These are phyloP conservation scores for Cunninghamia lanceolata DNA, from an alignment of 75 land plant genomes.

Conservation along the genomic window DNA sequence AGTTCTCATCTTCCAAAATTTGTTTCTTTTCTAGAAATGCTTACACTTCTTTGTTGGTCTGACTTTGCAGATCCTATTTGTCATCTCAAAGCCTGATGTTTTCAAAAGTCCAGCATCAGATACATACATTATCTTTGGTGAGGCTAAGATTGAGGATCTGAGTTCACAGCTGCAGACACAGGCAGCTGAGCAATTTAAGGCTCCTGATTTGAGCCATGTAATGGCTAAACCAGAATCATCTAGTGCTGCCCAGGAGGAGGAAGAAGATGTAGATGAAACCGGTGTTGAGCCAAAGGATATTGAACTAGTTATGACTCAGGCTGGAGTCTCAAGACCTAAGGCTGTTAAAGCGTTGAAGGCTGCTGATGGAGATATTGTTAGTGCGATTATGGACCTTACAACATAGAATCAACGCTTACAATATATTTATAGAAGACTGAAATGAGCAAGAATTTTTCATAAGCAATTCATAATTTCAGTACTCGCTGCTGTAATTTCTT, in stretches of 20 bases:
- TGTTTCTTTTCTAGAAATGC: neutral
- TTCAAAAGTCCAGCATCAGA: conserved; percentile 83
- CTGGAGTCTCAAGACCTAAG: conserved; percentile 57
- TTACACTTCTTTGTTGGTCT: neutral
- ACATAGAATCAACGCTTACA: neutral
- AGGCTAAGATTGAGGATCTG: conserved; percentile 77
- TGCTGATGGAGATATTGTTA: conserved; percentile 67
- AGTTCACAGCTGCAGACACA: conserved; percentile 79
- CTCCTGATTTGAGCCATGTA: conserved; percentile 51
- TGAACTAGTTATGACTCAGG: conserved; percentile 75
- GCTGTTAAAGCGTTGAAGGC: conserved; percentile 68
- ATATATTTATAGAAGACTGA: neutral
- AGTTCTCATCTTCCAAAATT: neutral
- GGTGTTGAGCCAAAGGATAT: conserved; percentile 79
- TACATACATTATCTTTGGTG: conserved; percentile 71
- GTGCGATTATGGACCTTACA: conserved; percentile 82
- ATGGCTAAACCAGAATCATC: conserved; percentile 52
- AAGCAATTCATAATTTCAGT: neutral
- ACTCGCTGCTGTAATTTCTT: neutral
- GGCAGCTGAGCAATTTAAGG: conserved; percentile 82
- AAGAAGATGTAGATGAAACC: conserved; percentile 73
- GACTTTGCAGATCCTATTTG: conserved; percentile 57
- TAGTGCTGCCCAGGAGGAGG: conserved; percentile 52
- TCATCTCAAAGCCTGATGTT: conserved; percentile 80
- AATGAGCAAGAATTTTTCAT: neutral